Percentiles rank a stretch among this genome's conserved stretches.
Evolutionary conservation across 2,329 filamentous ascomycete species (phyloP).

Genomic region (Alternaria brassicae): DNA sequence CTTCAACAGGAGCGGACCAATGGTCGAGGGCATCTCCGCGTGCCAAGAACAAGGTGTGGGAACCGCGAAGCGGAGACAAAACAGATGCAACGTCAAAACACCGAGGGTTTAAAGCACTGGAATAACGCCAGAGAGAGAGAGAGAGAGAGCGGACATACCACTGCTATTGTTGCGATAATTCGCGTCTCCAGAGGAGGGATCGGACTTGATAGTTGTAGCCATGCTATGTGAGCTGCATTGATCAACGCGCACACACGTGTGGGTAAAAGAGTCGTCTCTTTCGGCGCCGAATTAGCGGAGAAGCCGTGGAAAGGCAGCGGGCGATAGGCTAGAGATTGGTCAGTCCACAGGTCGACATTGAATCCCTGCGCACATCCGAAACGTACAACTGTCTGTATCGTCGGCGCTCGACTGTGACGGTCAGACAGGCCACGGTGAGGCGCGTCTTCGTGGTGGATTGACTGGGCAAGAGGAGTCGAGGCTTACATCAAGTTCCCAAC

Average conservation of each 20-base stretch:
- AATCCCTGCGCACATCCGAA: conserved; percentile 33
- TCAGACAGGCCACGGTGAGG: background rate
- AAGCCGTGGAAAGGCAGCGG: conserved; percentile 13
- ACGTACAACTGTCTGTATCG: conserved; percentile 28
- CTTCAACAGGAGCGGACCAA: conserved; percentile 26
- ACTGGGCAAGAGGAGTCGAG: conserved; percentile 3
- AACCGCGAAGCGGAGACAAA: conserved; percentile 42
- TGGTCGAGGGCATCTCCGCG: conserved; percentile 16
- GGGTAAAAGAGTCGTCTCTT: conserved; percentile 19
- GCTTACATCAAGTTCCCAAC: background rate
- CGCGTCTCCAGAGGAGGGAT: conserved; percentile 40
- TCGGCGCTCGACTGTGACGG: conserved; percentile 7
- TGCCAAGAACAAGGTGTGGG: conserved; percentile 33
- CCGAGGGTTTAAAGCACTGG: conserved; percentile 36
- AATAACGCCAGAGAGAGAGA: conserved; percentile 27
- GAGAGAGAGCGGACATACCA: conserved; percentile 39
- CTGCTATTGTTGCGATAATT: conserved; percentile 41
- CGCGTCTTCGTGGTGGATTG: conserved; percentile 4
- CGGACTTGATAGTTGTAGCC: conserved; percentile 44
- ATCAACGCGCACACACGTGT: conserved; percentile 25
- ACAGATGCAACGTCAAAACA: conserved; percentile 42
- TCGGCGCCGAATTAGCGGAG: conserved; percentile 17
- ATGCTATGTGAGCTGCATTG: conserved; percentile 44
- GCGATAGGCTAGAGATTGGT: conserved; percentile 25
- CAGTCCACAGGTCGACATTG: conserved; percentile 33